Percentiles rank a stretch among this genome's conserved stretches.
Conservation (phyloP, 495 filamentous ascomycete genomes). For the Lepidopterella palustris region DNA sequence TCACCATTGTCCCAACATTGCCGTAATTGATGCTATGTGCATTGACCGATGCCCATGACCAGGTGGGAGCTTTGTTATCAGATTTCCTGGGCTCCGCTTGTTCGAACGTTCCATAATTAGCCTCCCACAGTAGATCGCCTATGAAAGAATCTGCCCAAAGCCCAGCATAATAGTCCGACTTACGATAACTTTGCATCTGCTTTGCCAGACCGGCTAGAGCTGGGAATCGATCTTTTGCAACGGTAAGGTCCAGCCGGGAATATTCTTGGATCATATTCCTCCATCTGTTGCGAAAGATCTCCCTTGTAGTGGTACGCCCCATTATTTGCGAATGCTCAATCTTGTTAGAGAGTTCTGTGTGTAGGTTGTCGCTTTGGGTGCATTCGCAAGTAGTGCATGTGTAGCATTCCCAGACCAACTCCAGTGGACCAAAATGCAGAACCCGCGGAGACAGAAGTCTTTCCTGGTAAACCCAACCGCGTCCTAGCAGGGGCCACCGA, state of each 20-base stretch:
- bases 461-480: slow-evolving; percentile 24
- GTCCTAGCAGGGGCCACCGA: not conserved
- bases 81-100: not conserved
- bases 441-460: slow-evolving; percentile 9
- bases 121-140: slow-evolving; percentile 8
- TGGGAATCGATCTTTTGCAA: slow-evolving; percentile 26
- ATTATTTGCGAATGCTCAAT: no score
- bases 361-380: not conserved
- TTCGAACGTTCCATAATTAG: not conserved
- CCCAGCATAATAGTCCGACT: slow-evolving; percentile 27
- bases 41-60: slow-evolving; percentile 9
- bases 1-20: no score
- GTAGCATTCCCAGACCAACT: slow-evolving; percentile 23
- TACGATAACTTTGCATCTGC: slow-evolving; percentile 9
- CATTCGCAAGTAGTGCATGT: slow-evolving; percentile 12
- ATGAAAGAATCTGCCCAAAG: slow-evolving; percentile 29
- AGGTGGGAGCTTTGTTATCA: not conserved
- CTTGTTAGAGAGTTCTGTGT: not conserved
- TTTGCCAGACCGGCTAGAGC: slow-evolving; percentile 32
- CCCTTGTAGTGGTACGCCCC: no score
- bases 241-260: slow-evolving; percentile 14
- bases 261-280: not conserved
- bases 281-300: no score
- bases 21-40: no score
- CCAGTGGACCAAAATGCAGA: slow-evolving; percentile 11